A percentile compares a stretch with the other conserved stretches of the same genome.
phyloP scores from a whole-genome alignment of 2,329 filamentous ascomycete species.

The Fusarium vanettenii region DNA sequence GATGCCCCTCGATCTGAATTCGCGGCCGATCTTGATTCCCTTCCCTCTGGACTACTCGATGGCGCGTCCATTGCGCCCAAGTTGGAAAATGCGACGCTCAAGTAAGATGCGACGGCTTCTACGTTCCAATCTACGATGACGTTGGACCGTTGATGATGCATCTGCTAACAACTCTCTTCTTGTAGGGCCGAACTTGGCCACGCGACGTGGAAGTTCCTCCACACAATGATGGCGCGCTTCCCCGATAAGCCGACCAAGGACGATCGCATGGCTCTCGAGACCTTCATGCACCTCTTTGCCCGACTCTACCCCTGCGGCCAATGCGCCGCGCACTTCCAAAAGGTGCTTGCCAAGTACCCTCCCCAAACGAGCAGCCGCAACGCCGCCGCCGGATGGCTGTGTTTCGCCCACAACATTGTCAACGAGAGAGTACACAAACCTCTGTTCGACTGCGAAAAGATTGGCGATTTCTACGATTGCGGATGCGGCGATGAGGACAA shows the following conservation, averaged over 20 bases:
- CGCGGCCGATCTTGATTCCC: constrained; percentile 53
- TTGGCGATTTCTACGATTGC: constrained; percentile 79
- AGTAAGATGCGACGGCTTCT: constrained; percentile 60
- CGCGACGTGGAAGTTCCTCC: constrained; percentile 76
- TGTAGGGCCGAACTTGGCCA: constrained; percentile 72
- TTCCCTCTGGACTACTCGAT: constrained; percentile 65
- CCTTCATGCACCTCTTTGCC: constrained; percentile 74
- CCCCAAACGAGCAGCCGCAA: constrained; percentile 74
- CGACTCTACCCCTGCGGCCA: constrained; percentile 79
- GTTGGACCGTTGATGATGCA: not conserved
- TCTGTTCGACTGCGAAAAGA: constrained; percentile 73
- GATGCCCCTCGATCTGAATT: constrained; percentile 45
- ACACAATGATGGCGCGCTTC: constrained; percentile 78
- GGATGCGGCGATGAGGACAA: constrained; percentile 75
- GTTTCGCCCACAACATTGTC: constrained; percentile 75
- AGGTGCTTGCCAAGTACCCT: constrained; percentile 70
- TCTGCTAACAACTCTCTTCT: constrained; percentile 14
- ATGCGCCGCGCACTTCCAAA: constrained; percentile 75
- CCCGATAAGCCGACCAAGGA: constrained; percentile 72
- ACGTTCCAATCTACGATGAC: not conserved
- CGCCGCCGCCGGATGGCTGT: constrained; percentile 74
- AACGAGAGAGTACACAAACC: constrained; percentile 72
- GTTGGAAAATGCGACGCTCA: constrained; percentile 83
- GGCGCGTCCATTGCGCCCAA: constrained; percentile 83
- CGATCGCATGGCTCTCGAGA: constrained; percentile 71